A percentile compares a stretch with the other conserved stretches of the same genome.
Evolutionary conservation across 257 asterid genomes (phyloP).

Genomic region (Haberlea rhodopensis): DNA sequence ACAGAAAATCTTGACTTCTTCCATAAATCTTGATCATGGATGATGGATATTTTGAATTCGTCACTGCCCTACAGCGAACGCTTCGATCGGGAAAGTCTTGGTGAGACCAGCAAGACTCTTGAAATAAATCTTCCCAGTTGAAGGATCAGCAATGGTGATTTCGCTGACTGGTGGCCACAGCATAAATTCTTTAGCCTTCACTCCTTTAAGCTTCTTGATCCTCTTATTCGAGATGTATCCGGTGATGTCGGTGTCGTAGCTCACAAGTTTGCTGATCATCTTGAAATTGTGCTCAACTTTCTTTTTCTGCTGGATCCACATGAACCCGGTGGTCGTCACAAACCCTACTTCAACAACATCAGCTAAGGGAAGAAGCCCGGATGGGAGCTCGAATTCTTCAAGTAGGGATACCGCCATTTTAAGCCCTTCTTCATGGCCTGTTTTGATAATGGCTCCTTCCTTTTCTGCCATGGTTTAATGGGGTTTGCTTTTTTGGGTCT

Average conservation of each 20-base stretch:
- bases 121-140: slow-evolving; percentile 64
- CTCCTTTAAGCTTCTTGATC: slow-evolving; percentile 76
- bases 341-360: slow-evolving; percentile 68
- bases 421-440: slow-evolving; percentile 54
- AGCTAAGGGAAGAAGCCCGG: slow-evolving; percentile 66
- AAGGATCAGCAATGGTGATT: slow-evolving; percentile 43
- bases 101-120: slow-evolving; percentile 83
- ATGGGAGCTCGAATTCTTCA: too few species aligned
- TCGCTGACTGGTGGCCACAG: slow-evolving; percentile 70
- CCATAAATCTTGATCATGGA: too few species aligned
- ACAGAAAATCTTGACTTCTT: too few species aligned
- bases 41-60: too few species aligned
- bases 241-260: slow-evolving; percentile 46
- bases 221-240: slow-evolving; percentile 54
- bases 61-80: slow-evolving; percentile 62
- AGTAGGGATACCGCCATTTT: slow-evolving; percentile 43
- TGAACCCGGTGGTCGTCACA: slow-evolving; percentile 56
- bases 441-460: slow-evolving; percentile 56
- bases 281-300: slow-evolving; percentile 68
- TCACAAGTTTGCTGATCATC: slow-evolving; percentile 55
- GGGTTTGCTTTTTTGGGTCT: neutral
- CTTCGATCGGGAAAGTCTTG: slow-evolving; percentile 65
- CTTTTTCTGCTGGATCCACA: slow-evolving; percentile 65
- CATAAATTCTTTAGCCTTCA: slow-evolving; percentile 73
- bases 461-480: slow-evolving; percentile 52